These are phyloP conservation scores for Cardamine chenopodiifolia DNA, from an alignment of 345 rosid genomes.

Conservation along the genomic window DNA sequence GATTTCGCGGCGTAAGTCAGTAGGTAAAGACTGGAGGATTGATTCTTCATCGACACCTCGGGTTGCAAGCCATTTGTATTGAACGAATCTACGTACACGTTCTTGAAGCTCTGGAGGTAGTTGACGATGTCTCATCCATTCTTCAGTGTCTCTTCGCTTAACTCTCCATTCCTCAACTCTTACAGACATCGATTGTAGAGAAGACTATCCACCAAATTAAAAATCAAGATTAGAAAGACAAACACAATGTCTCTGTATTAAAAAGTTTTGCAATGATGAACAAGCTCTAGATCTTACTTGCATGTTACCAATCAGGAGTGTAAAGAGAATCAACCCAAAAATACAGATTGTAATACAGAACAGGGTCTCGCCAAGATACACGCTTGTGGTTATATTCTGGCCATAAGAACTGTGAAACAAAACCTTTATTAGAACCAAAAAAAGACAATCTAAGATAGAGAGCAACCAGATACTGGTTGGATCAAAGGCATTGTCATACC, in stretches of 20 bases:
- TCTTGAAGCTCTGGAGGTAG: conserved; percentile 76
- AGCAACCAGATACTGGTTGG: background rate
- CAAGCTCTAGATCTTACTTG: conserved; percentile 55
- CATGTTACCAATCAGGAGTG: conserved; percentile 92
- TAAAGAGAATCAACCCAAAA: conserved; percentile 66
- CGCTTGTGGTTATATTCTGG: conserved; percentile 74
- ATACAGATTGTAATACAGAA: conserved; percentile 73
- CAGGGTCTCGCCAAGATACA: conserved; percentile 69
- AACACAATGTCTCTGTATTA: background rate
- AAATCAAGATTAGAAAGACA: conserved; percentile 41
- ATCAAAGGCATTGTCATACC: conserved; percentile 46
- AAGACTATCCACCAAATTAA: conserved; percentile 56
- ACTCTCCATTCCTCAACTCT: conserved; percentile 92
- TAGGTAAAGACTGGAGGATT: conserved; percentile 67
- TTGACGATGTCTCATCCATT: conserved; percentile 98
- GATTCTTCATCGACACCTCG: conserved; percentile 94
- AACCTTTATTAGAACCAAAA: background rate
- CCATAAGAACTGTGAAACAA: conserved; percentile 68
- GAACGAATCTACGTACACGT: conserved; percentile 72
- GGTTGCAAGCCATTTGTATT: conserved; percentile 92
- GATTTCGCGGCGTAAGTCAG: conserved; percentile 89
- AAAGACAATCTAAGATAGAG: background rate
- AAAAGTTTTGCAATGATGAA: background rate
- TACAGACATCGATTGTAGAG: conserved; percentile 81
- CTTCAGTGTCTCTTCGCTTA: conserved; percentile 87